Conservation (phyloP, 179 eudicot genomes). For the Nepenthes alata region DNA sequence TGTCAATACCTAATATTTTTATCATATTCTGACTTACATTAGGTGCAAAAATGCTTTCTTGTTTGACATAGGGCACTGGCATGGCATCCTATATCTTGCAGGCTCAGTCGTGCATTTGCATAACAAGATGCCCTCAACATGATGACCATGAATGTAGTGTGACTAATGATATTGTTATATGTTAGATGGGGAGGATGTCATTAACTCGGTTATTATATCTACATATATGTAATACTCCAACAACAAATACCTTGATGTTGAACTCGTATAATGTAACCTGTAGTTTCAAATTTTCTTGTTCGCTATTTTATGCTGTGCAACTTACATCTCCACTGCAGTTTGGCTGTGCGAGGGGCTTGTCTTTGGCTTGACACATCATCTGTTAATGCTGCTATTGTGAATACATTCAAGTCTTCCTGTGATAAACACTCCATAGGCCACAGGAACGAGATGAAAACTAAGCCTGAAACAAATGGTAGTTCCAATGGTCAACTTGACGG, state of each 20-base stretch:
- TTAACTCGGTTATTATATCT: no score
- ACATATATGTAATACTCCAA: background rate
- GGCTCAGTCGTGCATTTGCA: no score
- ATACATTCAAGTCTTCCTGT: constrained; percentile 43
- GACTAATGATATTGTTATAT: no score
- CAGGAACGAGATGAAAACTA: constrained; percentile 23
- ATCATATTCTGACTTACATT: no score
- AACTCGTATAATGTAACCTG: background rate
- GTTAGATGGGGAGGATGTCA: no score
- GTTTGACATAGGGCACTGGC: no score
- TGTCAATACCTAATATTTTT: no score
- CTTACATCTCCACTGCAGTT: constrained; percentile 31
- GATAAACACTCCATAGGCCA: constrained; percentile 23
- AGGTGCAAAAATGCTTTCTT: no score
- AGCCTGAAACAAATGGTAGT: constrained; percentile 13
- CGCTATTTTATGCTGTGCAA: background rate
- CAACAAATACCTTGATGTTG: background rate
- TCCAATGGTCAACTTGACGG: constrained; percentile 34
- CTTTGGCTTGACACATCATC: constrained; percentile 74
- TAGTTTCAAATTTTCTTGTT: background rate
- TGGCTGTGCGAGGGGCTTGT: constrained; percentile 55
- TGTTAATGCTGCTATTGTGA: constrained; percentile 79
- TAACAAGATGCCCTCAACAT: no score
- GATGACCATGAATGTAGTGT: no score
- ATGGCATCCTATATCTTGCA: no score